phyloP scores from a whole-genome alignment of 805 yeast genomes.

The Limtongia smithiae region DNA sequence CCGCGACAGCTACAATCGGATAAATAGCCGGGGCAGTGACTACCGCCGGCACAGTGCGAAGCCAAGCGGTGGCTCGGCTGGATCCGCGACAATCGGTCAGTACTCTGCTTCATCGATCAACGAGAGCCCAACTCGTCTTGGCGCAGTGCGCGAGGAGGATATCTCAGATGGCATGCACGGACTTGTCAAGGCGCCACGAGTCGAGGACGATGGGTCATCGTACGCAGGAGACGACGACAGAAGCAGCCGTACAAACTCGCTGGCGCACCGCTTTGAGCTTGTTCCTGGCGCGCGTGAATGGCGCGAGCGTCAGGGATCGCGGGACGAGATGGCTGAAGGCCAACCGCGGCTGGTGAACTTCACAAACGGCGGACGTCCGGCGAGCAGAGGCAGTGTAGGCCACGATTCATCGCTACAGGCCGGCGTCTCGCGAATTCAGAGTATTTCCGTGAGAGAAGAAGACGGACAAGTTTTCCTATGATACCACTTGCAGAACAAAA shows the following conservation, averaged over 20 bases:
- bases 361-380: slow-evolving; percentile 23
- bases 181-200: slow-evolving; percentile 13
- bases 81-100: slow-evolving; percentile 20
- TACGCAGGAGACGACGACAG: not conserved
- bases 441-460: slow-evolving; percentile 7
- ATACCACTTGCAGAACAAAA: not conserved
- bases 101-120: slow-evolving; percentile 17
- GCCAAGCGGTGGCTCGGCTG: slow-evolving; percentile 12
- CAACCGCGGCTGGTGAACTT: slow-evolving; percentile 24
- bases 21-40: not conserved
- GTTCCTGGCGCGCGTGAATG: slow-evolving; percentile 25
- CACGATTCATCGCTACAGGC: not conserved
- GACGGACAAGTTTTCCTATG: slow-evolving; percentile 25
- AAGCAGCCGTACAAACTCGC: slow-evolving; percentile 3
- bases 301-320: slow-evolving; percentile 8
- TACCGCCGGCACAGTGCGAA: not conserved
- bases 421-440: not conserved
- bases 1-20: not conserved
- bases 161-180: slow-evolving; percentile 16
- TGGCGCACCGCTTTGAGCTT: slow-evolving; percentile 20
- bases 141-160: slow-evolving; percentile 24
- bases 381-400: slow-evolving; percentile 19
- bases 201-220: slow-evolving; percentile 4
- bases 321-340: slow-evolving; percentile 1
- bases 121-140: slow-evolving; percentile 4